Percentiles rank a stretch among this genome's conserved stretches.
Conservation (phyloP, 2,329 filamentous ascomycete species). For the Epichloe typhina region DNA sequence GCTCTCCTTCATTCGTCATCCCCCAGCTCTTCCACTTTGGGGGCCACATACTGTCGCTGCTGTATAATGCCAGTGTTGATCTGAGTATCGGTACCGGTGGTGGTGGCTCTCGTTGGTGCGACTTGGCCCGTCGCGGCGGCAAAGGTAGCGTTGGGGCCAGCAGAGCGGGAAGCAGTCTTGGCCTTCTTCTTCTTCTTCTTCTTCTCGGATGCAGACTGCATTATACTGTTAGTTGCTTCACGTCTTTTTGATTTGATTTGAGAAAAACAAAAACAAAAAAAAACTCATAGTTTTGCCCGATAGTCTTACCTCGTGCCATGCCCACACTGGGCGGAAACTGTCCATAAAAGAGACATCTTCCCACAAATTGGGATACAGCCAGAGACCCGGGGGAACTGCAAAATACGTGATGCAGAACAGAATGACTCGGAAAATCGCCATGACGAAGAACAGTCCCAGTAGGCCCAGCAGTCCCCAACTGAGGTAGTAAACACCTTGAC, state of each 20-base stretch:
- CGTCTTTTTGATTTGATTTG: background rate
- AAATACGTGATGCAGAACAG: conserved; percentile 92
- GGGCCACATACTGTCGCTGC: conserved; percentile 34
- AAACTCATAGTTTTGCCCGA: no score
- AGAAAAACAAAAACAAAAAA: background rate
- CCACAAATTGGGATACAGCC: conserved; percentile 95
- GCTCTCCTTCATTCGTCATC: conserved; percentile 29
- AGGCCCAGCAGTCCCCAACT: conserved; percentile 87
- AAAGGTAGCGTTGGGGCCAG: conserved; percentile 28
- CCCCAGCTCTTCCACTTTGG: conserved; percentile 38
- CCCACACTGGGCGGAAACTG: conserved; percentile 91
- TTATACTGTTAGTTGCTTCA: background rate
- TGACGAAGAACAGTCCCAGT: conserved; percentile 86
- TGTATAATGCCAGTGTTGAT: conserved; percentile 30
- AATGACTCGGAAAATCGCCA: conserved; percentile 94
- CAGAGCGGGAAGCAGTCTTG: conserved; percentile 24
- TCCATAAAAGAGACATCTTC: conserved; percentile 98
- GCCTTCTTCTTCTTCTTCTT: conserved; percentile 47
- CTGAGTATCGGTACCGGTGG: conserved; percentile 43
- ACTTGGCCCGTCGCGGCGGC: conserved; percentile 40
- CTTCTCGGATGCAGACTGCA: conserved; percentile 11
- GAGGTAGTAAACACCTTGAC: conserved; percentile 92
- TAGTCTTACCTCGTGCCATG: conserved; percentile 79
- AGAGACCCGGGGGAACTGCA: conserved; percentile 76
- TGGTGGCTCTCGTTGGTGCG: conserved; percentile 38